These are phyloP conservation scores for Aspergillus sp. DNA, from an alignment of 2,329 filamentous ascomycete genomes.

Conservation along the genomic window DNA sequence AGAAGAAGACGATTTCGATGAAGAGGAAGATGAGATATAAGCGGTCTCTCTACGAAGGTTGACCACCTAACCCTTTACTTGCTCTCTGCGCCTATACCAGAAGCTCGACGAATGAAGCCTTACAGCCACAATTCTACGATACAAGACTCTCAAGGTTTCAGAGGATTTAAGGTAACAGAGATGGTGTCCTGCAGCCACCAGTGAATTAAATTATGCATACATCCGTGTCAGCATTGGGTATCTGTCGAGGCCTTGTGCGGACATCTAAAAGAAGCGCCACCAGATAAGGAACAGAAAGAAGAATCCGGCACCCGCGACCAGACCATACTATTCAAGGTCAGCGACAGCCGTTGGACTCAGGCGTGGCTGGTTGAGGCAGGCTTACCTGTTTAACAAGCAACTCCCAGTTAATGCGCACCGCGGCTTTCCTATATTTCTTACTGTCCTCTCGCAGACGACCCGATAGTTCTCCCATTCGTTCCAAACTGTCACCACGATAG, in stretches of 20 bases:
- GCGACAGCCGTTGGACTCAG: conserved; percentile 1
- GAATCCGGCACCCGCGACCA: conserved; percentile 75
- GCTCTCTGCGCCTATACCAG: too few relatives aligned
- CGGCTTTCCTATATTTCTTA: conserved; percentile 88
- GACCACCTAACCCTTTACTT: too few relatives aligned
- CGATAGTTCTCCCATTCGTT: conserved; percentile 96
- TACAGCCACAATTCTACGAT: neutral
- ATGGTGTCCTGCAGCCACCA: conserved; percentile 32
- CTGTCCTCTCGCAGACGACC: conserved; percentile 84
- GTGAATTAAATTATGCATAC: conserved; percentile 36
- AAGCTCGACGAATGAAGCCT: neutral
- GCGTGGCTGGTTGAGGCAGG: conserved; percentile 5
- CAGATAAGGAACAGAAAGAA: conserved; percentile 84
- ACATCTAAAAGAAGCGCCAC: conserved; percentile 80
- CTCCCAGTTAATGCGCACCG: conserved; percentile 97
- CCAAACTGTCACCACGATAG: conserved; percentile 89
- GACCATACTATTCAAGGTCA: conserved; percentile 66
- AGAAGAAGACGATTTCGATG: conserved; percentile 92
- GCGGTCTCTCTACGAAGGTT: neutral
- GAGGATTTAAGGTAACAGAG: neutral
- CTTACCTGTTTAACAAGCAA: conserved; percentile 80
- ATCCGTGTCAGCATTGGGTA: conserved; percentile 27
- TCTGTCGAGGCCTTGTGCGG: conserved; percentile 10
- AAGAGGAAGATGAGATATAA: conserved; percentile 89
- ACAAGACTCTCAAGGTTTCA: neutral